Percentiles rank a stretch among this genome's conserved stretches.
These are phyloP conservation scores for Alternaria triticina DNA, from an alignment of 2,329 filamentous ascomycete genomes.

Conservation along the genomic window DNA sequence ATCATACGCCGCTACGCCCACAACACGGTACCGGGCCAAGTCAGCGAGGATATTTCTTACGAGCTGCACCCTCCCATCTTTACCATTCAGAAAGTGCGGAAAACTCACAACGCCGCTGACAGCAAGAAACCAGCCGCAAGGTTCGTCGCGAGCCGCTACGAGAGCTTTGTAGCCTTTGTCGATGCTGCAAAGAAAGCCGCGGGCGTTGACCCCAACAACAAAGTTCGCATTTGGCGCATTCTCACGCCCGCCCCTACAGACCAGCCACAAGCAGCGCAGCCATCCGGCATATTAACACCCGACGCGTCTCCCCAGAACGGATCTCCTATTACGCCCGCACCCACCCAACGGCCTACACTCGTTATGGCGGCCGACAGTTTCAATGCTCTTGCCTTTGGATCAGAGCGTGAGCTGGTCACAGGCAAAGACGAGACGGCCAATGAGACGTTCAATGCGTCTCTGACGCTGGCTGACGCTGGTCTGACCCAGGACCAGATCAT, in stretches of 20 bases:
- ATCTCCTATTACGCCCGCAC: slow-evolving; percentile 45
- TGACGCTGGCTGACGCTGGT: slow-evolving; percentile 69
- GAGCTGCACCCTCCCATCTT: slow-evolving; percentile 87
- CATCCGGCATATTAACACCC: slow-evolving; percentile 53
- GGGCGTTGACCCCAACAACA: slow-evolving; percentile 71
- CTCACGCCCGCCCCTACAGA: slow-evolving; percentile 53
- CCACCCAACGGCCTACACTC: slow-evolving; percentile 54
- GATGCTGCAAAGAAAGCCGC: slow-evolving; percentile 72
- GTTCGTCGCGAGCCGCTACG: slow-evolving; percentile 73
- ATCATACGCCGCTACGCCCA: slow-evolving; percentile 79
- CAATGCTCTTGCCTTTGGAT: slow-evolving; percentile 65
- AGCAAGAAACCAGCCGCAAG: slow-evolving; percentile 67
- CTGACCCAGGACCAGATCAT: slow-evolving; percentile 76
- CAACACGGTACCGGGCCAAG: slow-evolving; percentile 69
- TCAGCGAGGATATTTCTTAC: slow-evolving; percentile 71
- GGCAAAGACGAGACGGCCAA: slow-evolving; percentile 74
- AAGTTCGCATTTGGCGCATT: slow-evolving; percentile 79
- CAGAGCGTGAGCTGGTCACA: slow-evolving; percentile 69
- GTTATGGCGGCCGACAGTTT: slow-evolving; percentile 70
- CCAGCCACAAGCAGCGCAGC: slow-evolving; percentile 33
- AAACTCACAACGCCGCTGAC: slow-evolving; percentile 66
- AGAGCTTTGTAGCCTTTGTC: slow-evolving; percentile 76
- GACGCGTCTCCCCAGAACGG: slow-evolving; percentile 53
- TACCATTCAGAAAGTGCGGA: slow-evolving; percentile 79
- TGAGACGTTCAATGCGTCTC: slow-evolving; percentile 76